Conservation (phyloP, 202 grass and related monocot genomes). For the Thinopyrum obtusiflorum region DNA sequence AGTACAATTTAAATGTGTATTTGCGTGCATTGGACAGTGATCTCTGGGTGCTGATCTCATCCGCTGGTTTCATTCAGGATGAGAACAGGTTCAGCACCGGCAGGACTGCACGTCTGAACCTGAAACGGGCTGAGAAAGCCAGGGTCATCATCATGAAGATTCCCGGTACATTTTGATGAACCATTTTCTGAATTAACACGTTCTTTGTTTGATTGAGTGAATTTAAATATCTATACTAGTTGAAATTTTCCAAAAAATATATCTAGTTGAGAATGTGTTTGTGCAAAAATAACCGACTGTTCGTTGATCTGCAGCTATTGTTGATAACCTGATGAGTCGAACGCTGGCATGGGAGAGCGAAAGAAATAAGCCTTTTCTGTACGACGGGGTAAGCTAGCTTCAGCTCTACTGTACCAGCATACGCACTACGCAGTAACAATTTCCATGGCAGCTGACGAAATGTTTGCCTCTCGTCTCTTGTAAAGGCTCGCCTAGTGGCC, state of each 20-base stretch:
- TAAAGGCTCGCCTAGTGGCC: conserved; percentile 41
- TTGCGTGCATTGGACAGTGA: background rate
- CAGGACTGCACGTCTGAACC: conserved; percentile 54
- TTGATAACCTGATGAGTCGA: conserved; percentile 61
- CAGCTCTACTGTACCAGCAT: background rate
- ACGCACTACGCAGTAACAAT: background rate
- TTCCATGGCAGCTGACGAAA: background rate
- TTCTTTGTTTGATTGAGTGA: too few relatives aligned
- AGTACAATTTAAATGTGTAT: too few relatives aligned
- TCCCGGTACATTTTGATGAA: background rate
- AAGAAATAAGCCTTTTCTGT: conserved; percentile 54
- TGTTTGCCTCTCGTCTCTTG: background rate
- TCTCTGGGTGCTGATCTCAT: background rate
- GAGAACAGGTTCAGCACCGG: conserved; percentile 58
- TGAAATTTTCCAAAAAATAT: too few relatives aligned
- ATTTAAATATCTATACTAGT: too few relatives aligned
- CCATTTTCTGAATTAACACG: too few relatives aligned
- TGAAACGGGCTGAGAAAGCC: conserved; percentile 74
- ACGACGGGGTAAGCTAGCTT: conserved; percentile 47
- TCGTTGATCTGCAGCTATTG: conserved; percentile 25
- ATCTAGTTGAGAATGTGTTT: background rate
- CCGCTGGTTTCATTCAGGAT: conserved; percentile 50
- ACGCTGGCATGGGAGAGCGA: conserved; percentile 61
- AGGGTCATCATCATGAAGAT: conserved; percentile 56
- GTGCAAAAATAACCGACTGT: background rate